Evolutionary conservation across 805 yeast genomes (phyloP), one percentile per base, ranked within the genome.

Genomic region (Cyberlindnera americana): DNA sequence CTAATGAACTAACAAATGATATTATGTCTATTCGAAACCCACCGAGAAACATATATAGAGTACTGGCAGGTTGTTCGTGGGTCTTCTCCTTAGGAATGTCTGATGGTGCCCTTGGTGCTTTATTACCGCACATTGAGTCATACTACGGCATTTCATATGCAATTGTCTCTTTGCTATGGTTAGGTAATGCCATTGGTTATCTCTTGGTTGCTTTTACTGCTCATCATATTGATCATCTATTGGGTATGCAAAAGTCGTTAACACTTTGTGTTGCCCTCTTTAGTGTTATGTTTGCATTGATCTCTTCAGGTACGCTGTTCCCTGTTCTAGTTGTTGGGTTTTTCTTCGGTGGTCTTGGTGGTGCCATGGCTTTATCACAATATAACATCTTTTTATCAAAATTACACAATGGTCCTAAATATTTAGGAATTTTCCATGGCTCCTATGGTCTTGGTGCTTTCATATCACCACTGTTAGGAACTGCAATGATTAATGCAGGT

Each of bases 391-490:
- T 75, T 47, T 44, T 77, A 15, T 61, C 78, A 4, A 58, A 69
- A 41, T 59, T 81, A 33, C 34, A 43, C 19, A 48, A 53, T 19
- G 66, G 73, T 13, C 69, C 79, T 10, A 66, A 64, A 23, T 71
- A 70, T 44, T 57, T 79, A 28, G 80, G 85, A 1, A 60, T 65
- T 36, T 69, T 70, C 50, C 87, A 81, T 57, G 86, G 82, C 0
- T 50, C 62, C 6, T 81, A 80, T 54, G 88, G 88, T 2, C 25
- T 75, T 3, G 87, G 87, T 10, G 87, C 86, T 3, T 70, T 79
- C 4, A 40, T 77, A 2, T 69, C 83, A 3, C 87, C 88, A 2
- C 54, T 79, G 29, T 60, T 78, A 23, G 80, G 78, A 3, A 78
- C 83, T 0, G 60, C 70, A 1, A 65, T 81, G 70, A 69, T 76